Conservation (phyloP, 23 red algal genomes). For the Gracilaria gracilis region DNA sequence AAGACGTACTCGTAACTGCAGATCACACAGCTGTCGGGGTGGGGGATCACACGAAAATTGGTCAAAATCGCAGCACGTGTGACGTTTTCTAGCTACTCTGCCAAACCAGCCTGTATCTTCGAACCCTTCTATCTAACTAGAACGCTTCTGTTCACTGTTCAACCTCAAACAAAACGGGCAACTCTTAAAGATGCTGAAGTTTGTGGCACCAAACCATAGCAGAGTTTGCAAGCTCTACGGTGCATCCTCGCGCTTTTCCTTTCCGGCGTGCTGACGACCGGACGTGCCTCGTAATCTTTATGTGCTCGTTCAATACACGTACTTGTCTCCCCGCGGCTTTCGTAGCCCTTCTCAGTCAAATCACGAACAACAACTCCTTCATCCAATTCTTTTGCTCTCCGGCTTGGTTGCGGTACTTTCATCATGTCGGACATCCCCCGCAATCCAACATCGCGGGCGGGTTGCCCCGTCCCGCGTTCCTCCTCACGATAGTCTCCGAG, state of each 20-base stretch:
- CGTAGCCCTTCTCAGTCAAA: background rate
- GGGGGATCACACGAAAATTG: too few relatives aligned
- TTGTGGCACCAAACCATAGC: too few relatives aligned
- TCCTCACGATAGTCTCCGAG: slow-evolving; percentile 7
- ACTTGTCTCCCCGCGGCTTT: background rate
- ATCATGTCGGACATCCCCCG: background rate
- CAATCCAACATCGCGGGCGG: slow-evolving; percentile 9
- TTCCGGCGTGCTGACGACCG: background rate
- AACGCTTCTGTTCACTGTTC: too few relatives aligned
- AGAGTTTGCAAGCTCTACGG: too few relatives aligned
- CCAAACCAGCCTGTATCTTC: too few relatives aligned
- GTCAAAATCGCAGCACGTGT: too few relatives aligned
- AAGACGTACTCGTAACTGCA: too few relatives aligned
- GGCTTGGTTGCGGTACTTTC: background rate
- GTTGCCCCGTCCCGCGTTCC: background rate
- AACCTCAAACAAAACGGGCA: too few relatives aligned
- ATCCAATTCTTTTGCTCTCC: background rate
- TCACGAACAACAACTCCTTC: background rate
- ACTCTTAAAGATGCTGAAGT: too few relatives aligned
- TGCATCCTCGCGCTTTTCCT: background rate
- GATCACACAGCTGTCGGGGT: too few relatives aligned
- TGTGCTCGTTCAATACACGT: background rate
- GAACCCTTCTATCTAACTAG: too few relatives aligned
- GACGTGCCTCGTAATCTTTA: background rate
- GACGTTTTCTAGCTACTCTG: too few relatives aligned